Percentiles rank a stretch among this genome's conserved stretches.
phyloP scores from a whole-genome alignment of 2,329 filamentous ascomycete genomes.

The Didymella exigua region DNA sequence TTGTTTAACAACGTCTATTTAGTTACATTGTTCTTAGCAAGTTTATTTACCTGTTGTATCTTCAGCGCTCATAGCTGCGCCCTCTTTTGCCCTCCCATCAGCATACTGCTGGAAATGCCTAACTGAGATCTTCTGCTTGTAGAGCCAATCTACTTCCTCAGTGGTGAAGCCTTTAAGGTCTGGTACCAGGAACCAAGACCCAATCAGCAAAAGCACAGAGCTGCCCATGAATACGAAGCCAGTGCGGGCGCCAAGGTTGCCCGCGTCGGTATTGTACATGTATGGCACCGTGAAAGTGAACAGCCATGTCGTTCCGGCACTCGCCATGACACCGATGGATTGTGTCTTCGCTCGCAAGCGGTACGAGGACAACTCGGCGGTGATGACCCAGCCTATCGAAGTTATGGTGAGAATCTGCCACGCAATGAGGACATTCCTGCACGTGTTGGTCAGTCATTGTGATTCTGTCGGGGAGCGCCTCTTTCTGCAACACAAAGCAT shows the following conservation, averaged over 20 bases:
- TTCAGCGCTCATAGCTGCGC: background rate
- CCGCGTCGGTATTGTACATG: slow-evolving; percentile 51
- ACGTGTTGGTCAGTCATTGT: background rate
- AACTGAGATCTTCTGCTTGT: slow-evolving; percentile 8
- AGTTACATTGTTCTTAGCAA: no score
- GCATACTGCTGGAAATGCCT: slow-evolving; percentile 10
- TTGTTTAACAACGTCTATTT: no score
- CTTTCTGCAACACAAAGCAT: no score
- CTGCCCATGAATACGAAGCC: slow-evolving; percentile 47
- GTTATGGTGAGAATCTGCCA: slow-evolving; percentile 16
- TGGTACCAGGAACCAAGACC: slow-evolving; percentile 11
- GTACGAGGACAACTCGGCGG: slow-evolving; percentile 9
- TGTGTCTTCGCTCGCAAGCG: slow-evolving; percentile 9
- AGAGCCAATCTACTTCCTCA: slow-evolving; percentile 10
- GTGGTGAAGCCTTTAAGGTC: slow-evolving; percentile 13
- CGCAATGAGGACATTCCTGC: slow-evolving; percentile 13
- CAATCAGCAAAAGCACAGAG: slow-evolving; percentile 6
- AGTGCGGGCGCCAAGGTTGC: slow-evolving; percentile 48
- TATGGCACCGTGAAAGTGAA: slow-evolving; percentile 47
- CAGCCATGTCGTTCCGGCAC: slow-evolving; percentile 6
- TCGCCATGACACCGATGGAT: slow-evolving; percentile 8
- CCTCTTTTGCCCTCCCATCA: slow-evolving; percentile 13
- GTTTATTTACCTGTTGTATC: background rate
- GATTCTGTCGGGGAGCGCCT: background rate
- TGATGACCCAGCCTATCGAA: slow-evolving; percentile 9